Evolutionary conservation across 2,329 filamentous ascomycete species (phyloP).

Genomic region (Elsinoe batatas): DNA sequence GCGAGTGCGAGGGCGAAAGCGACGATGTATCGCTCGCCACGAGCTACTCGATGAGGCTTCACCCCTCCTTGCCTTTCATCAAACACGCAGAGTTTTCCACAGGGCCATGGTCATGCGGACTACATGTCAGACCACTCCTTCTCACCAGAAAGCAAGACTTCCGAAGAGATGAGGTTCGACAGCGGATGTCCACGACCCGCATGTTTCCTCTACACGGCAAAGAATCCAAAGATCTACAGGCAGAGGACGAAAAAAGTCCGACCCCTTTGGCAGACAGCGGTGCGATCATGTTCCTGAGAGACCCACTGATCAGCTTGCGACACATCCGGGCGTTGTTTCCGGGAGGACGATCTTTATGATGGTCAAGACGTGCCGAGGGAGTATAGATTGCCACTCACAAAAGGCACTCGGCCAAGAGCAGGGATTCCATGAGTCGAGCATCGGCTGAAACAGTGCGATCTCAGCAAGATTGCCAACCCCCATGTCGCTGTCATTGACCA

Average conservation of each 20-base stretch:
- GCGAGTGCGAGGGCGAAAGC: not conserved
- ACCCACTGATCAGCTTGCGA: not conserved
- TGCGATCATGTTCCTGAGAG: conserved; percentile 2
- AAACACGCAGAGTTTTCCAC: too few species aligned
- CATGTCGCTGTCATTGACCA: not conserved
- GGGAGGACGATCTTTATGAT: not conserved
- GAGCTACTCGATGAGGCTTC: too few species aligned
- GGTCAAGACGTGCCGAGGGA: not conserved
- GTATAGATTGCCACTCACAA: not conserved
- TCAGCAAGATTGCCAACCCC: not conserved
- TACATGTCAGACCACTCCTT: not conserved
- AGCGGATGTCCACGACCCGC: not conserved
- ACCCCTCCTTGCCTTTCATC: too few species aligned
- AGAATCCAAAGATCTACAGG: not conserved
- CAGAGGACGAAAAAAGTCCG: not conserved
- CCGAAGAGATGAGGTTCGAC: too few species aligned
- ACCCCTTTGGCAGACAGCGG: not conserved
- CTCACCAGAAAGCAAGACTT: not conserved
- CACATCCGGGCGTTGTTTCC: not conserved
- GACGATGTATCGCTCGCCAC: too few species aligned
- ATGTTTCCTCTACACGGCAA: not conserved
- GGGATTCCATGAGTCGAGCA: not conserved
- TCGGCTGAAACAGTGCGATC: not conserved
- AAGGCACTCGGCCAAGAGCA: not conserved
- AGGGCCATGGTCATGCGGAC: not conserved